Base-by-base conservation (phyloP, 495 filamentous ascomycete genomes). In the Penicillium soppii region DNA sequence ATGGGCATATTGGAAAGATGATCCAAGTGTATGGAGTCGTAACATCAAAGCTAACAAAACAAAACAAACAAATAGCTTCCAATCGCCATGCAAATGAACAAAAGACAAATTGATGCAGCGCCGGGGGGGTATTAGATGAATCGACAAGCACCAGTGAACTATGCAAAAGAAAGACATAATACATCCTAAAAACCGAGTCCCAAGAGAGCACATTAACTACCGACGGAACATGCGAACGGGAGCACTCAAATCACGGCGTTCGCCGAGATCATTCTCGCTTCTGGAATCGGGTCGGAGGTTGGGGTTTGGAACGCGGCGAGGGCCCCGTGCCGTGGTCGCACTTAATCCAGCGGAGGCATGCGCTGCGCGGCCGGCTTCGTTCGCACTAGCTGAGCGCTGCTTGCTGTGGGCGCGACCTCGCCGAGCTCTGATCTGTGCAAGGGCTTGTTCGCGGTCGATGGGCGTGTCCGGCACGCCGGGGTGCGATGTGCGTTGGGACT, bases 361-460 rank as follows among this genome's bases (percentile, higher is more conserved):
- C 16, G 56, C 61, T 30, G 65, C 46, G 21, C 66, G 67, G 15
- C 69, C 44, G 0, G 60, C 61, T 48, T 76, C 73, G n/a, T 54
- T 67, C 16, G 66, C 66, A 42, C 73, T 76, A 9, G 65, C 67
- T 29, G 72, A 75, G 43, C 76, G 63, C 29, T 70, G 65, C 59
- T 74, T 71, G 47, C 69, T 79, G 50, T 69, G 71, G 3, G 78
- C 68, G 40, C 75, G 62, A 4, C 70, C 73, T 32, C 77, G 69
- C 27, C 78, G 63, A 10, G 73, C 75, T 26, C 74, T 56, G 44
- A 81, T 80, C 53, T 78, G 74, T 20, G 78, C 78, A 2, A 81
- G 58, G 5, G 78, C 78, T 43, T 73, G 70, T 59, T 80, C 77
- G 17, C 76, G 67, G 50, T 70, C 75, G 29, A 81, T 72, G 3